Evolutionary conservation across 768 basidiomycete species (phyloP), one percentile per base, ranked within the genome.

Genomic region (Daedaleopsis nitida): DNA sequence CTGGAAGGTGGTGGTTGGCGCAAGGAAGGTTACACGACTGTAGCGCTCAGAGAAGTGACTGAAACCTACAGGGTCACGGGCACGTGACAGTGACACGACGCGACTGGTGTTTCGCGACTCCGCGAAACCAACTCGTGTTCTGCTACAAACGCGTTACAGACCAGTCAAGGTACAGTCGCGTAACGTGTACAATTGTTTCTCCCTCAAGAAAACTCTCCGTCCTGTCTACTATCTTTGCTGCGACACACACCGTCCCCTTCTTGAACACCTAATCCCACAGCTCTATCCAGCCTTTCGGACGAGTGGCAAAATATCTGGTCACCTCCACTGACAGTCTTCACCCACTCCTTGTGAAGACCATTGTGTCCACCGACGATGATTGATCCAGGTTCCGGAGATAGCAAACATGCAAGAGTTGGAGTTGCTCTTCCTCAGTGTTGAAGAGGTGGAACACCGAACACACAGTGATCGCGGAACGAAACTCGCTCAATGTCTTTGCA

Each of bases 381-480:
- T 1, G 81, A 80, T 3, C 82, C 83, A 1, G 78, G 75, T 24
- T 67, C 66, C 3, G 76, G 76, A 0, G 77, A 73, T 19, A 83
- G 74, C 5, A 84, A 67, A 6, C 72, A 71, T 2, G 78, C 80
- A 34, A 84, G 53, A 85, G 71, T 37, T 75, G 66, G 8, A 69
- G 59, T 64, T 85, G 83, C 42, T 71, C 57, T 14, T 64, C 72
- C 59, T 78, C 73, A 56, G 7, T 49, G 21, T 65, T 60, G 68
- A 86, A 86, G 34, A 85, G 68, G 68, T 78, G 74, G 66, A 87
- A 86, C 69, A 86, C 72, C 9, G 79, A 70, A 17, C 78, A 74
- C 3, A 79, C 77, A 65, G 83, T 79, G 23, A 87, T 81, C 4
- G 72, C 80, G 12, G 82, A 77, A 42, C 67, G 78, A 11, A 85